Conservation (phyloP, 2,329 filamentous ascomycete species). For the Stagonosporopsis tanaceti region DNA sequence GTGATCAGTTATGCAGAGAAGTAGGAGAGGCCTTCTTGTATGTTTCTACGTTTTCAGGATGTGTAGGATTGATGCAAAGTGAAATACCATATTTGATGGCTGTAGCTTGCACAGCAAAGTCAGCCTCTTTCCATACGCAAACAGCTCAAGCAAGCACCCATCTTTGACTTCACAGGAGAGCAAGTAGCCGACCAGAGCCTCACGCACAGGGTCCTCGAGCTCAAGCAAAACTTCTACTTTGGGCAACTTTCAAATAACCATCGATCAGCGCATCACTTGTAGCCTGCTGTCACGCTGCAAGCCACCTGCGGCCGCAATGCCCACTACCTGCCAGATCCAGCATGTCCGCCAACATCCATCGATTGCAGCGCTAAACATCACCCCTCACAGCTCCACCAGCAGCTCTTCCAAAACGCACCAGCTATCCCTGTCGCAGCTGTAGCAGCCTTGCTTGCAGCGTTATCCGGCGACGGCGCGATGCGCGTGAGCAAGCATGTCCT, state of each 20-base stretch:
- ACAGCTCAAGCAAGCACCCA: neutral
- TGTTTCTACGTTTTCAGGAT: too few relatives aligned
- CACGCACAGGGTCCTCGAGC: neutral
- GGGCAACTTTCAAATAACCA: neutral
- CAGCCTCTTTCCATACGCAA: too few relatives aligned
- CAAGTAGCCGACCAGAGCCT: neutral
- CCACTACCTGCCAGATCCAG: slow-evolving; percentile 15
- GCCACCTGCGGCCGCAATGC: slow-evolving; percentile 15
- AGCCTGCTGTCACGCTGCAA: slow-evolving; percentile 8
- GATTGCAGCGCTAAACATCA: slow-evolving; percentile 24
- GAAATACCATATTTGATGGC: too few relatives aligned
- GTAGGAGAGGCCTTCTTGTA: too few relatives aligned
- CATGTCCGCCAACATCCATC: slow-evolving; percentile 14
- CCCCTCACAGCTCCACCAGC: slow-evolving; percentile 22
- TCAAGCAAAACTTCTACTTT: slow-evolving; percentile 4
- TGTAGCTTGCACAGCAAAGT: too few relatives aligned
- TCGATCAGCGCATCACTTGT: slow-evolving; percentile 5
- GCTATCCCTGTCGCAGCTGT: slow-evolving; percentile 12
- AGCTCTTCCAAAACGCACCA: slow-evolving; percentile 1
- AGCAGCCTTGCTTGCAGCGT: slow-evolving; percentile 1
- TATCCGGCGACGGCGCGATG: slow-evolving; percentile 9
- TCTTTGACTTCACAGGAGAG: neutral
- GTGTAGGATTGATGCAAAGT: too few relatives aligned
- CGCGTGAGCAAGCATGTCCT: slow-evolving; percentile 16
- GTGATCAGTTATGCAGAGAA: too few relatives aligned